These are phyloP conservation scores for Cichorium intybus DNA, from an alignment of 140 eudicot genomes.

Conservation along the genomic window DNA sequence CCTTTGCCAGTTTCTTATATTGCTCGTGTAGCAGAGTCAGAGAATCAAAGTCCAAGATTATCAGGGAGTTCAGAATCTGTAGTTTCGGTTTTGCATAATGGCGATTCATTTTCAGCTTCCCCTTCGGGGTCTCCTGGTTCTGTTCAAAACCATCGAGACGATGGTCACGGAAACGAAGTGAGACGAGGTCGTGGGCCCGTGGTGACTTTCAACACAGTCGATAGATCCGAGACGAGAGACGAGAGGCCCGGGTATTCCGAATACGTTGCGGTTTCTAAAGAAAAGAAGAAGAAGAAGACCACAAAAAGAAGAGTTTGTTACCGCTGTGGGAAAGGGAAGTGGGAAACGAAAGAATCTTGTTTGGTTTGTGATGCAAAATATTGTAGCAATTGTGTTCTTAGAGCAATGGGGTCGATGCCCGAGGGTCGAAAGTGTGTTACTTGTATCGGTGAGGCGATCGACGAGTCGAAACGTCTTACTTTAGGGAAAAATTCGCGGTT, in stretches of 20 bases:
- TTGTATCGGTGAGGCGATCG: slow-evolving; percentile 92
- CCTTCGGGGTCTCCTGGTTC: slow-evolving; percentile 73
- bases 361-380: slow-evolving; percentile 91
- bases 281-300: slow-evolving; percentile 58
- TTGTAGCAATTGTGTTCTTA: slow-evolving; percentile 90
- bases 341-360: slow-evolving; percentile 92
- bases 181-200: slow-evolving; percentile 68
- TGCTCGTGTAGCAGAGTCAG: slow-evolving; percentile 45
- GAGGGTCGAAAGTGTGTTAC: slow-evolving; percentile 98
- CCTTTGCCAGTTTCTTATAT: slow-evolving; percentile 64
- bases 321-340: slow-evolving; percentile 93
- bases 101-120: slow-evolving; percentile 74
- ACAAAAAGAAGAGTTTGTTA: slow-evolving; percentile 57
- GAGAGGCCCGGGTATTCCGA: slow-evolving; percentile 57
- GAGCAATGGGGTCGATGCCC: slow-evolving; percentile 99
- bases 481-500: slow-evolving; percentile 87
- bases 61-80: slow-evolving; percentile 86
- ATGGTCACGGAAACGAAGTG: slow-evolving; percentile 42
- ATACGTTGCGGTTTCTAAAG: slow-evolving; percentile 64
- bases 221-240: slow-evolving; percentile 55
- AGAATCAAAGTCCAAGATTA: slow-evolving; percentile 61
- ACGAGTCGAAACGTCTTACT: slow-evolving; percentile 71
- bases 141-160: slow-evolving; percentile 26
- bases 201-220: slow-evolving; percentile 72
- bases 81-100: slow-evolving; percentile 77